phyloP scores from a whole-genome alignment of 805 yeast genomes.

The Lipomyces japonicus region DNA sequence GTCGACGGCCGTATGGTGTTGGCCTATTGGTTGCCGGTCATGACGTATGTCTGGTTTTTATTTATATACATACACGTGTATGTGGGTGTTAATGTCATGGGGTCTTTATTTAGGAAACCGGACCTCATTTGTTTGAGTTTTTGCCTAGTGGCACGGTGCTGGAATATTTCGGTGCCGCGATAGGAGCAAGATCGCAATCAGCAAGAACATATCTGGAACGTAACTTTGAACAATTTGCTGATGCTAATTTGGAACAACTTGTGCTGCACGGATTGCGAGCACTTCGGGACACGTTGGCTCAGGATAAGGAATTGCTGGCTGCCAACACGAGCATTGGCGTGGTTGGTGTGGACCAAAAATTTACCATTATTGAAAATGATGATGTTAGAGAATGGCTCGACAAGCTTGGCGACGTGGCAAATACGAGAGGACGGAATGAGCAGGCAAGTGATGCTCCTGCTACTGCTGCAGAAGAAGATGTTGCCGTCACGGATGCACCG shows the following conservation, averaged over 20 bases:
- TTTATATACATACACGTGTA: not conserved
- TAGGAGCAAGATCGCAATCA: slow-evolving; percentile 98
- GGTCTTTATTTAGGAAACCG: slow-evolving; percentile 51
- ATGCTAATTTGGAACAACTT: slow-evolving; percentile 63
- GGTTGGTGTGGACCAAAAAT: slow-evolving; percentile 77
- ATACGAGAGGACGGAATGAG: slow-evolving; percentile 21
- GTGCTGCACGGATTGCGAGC: slow-evolving; percentile 85
- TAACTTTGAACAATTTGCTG: slow-evolving; percentile 63
- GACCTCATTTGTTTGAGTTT: slow-evolving; percentile 91
- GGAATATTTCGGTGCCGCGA: slow-evolving; percentile 90
- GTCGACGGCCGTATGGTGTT: slow-evolving; percentile 97
- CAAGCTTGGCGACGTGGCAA: slow-evolving; percentile 46
- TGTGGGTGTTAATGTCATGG: not conserved
- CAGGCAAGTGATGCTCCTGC: slow-evolving; percentile 11
- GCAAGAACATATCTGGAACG: slow-evolving; percentile 95
- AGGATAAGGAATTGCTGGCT: slow-evolving; percentile 83
- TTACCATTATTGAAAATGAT: slow-evolving; percentile 81
- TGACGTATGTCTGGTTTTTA: slow-evolving; percentile 44
- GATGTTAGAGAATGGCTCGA: slow-evolving; percentile 80
- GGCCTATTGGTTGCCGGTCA: slow-evolving; percentile 86
- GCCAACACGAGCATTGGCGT: slow-evolving; percentile 87
- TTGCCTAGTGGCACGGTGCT: slow-evolving; percentile 92
- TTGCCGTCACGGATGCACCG: slow-evolving; percentile 12
- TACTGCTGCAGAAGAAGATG: slow-evolving; percentile 6
- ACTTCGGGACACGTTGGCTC: slow-evolving; percentile 86